Evolutionary conservation across 208 protist species (phyloP).

Genomic region (Tritrichomonas musculus): DNA sequence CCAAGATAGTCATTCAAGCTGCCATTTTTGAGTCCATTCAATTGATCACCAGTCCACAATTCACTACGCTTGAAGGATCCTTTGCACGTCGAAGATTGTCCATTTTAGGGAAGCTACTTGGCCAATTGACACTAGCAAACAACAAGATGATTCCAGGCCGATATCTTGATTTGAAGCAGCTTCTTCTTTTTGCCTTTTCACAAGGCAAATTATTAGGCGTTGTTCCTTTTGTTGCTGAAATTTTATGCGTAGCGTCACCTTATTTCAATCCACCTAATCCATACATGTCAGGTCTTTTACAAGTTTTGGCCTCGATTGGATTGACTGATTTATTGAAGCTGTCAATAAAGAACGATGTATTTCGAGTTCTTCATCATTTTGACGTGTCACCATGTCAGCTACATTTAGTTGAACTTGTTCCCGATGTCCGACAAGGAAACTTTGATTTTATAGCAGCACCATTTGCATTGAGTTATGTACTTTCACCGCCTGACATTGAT

Average conservation of each 20-base stretch:
- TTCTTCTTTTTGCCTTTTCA: neutral
- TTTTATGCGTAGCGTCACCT: neutral
- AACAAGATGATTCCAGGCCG: neutral
- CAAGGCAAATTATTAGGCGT: slow-evolving; percentile 20
- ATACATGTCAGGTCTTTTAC: neutral
- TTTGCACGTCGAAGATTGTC: neutral
- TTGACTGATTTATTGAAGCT: neutral
- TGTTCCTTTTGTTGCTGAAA: neutral
- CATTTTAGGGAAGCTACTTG: neutral
- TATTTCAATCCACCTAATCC: slow-evolving; percentile 20
- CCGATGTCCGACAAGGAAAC: neutral
- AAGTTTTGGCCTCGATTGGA: neutral
- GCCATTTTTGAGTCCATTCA: neutral
- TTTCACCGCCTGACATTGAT: neutral
- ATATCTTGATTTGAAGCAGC: neutral
- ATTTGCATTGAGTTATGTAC: neutral
- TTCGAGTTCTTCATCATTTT: neutral
- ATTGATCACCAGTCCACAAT: neutral
- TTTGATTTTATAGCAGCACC: neutral
- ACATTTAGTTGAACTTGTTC: neutral
- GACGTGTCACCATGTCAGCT: neutral
- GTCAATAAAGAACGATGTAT: neutral
- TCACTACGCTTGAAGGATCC: neutral
- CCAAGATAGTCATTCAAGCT: neutral
- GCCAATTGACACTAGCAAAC: neutral